These are phyloP conservation scores for Lichtheimia hyalospora DNA, from an alignment of 371 early-diverging fungal species.

Conservation along the genomic window DNA sequence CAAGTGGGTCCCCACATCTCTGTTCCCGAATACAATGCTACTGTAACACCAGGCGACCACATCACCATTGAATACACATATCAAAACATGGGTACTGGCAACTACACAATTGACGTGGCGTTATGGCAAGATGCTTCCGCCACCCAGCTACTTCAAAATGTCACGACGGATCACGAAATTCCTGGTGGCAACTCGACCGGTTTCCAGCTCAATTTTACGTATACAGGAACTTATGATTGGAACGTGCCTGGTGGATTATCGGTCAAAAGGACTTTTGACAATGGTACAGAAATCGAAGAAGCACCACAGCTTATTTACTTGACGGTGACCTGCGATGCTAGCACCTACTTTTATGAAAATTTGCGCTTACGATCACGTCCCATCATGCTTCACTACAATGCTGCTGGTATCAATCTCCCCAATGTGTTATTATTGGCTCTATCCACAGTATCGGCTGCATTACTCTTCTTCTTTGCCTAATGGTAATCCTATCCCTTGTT, in stretches of 20 bases:
- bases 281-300: background rate
- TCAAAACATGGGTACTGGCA: slow-evolving; percentile 40
- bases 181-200: slow-evolving; percentile 34
- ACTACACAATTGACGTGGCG: slow-evolving; percentile 30
- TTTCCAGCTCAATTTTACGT: slow-evolving; percentile 15
- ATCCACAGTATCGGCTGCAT: no score
- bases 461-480: no score
- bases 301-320: slow-evolving; percentile 2
- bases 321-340: slow-evolving; percentile 2
- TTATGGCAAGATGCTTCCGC: slow-evolving; percentile 30
- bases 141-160: slow-evolving; percentile 14
- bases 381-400: slow-evolving; percentile 12
- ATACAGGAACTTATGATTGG: slow-evolving; percentile 37
- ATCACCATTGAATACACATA: slow-evolving; percentile 30
- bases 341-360: background rate
- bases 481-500: no score
- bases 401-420: background rate
- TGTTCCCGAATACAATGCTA: slow-evolving; percentile 25
- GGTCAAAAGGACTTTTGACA: background rate
- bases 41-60: slow-evolving; percentile 26
- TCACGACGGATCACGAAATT: slow-evolving; percentile 23
- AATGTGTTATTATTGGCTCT: slow-evolving; percentile 1
- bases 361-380: slow-evolving; percentile 9
- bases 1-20: slow-evolving; percentile 37
- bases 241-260: slow-evolving; percentile 32